Evolutionary conservation across 2,329 filamentous ascomycete genomes (phyloP).

Genomic region (Ilyonectria mors-panacis): DNA sequence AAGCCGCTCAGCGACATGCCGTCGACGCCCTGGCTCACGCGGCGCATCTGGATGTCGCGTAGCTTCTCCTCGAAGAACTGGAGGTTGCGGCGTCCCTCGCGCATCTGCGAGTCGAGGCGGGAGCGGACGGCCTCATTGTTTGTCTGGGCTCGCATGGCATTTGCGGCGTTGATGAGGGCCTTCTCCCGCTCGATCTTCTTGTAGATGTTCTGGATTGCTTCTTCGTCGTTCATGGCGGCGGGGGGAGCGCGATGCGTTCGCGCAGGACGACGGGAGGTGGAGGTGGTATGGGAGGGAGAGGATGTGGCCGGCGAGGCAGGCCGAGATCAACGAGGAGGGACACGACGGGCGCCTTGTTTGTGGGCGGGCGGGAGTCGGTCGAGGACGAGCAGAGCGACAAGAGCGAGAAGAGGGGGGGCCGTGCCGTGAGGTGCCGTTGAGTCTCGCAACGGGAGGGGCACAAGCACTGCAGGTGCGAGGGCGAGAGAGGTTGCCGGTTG

Average conservation of each 20-base stretch:
- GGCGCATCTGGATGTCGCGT: slow-evolving; percentile 87
- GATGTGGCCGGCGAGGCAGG: slow-evolving; percentile 34
- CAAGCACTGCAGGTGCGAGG: slow-evolving; percentile 18
- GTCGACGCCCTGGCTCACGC: slow-evolving; percentile 77
- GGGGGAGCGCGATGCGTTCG: slow-evolving; percentile 58
- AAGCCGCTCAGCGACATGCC: slow-evolving; percentile 71
- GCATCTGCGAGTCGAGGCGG: slow-evolving; percentile 92
- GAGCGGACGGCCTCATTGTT: slow-evolving; percentile 94
- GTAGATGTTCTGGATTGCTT: slow-evolving; percentile 83
- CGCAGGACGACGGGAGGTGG: slow-evolving; percentile 50
- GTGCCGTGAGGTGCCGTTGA: slow-evolving; percentile 7
- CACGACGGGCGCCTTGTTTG: slow-evolving; percentile 32
- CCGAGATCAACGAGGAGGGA: slow-evolving; percentile 32
- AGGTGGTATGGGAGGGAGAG: slow-evolving; percentile 20
- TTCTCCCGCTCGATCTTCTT: slow-evolving; percentile 99
- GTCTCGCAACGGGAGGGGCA: slow-evolving; percentile 29
- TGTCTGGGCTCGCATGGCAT: slow-evolving; percentile 95
- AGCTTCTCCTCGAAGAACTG: slow-evolving; percentile 96
- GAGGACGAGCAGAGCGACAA: slow-evolving; percentile 9
- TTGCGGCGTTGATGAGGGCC: slow-evolving; percentile 93
- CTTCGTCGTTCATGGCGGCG: slow-evolving; percentile 74
- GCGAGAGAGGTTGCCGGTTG: slow-evolving; percentile 13
- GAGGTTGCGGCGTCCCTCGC: slow-evolving; percentile 92
- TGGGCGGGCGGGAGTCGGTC: slow-evolving; percentile 34
- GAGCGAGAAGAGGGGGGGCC: slow-evolving; percentile 30